phyloP scores from a whole-genome alignment of 768 basidiomycete species.

The Cystofilobasidium ferigula region DNA sequence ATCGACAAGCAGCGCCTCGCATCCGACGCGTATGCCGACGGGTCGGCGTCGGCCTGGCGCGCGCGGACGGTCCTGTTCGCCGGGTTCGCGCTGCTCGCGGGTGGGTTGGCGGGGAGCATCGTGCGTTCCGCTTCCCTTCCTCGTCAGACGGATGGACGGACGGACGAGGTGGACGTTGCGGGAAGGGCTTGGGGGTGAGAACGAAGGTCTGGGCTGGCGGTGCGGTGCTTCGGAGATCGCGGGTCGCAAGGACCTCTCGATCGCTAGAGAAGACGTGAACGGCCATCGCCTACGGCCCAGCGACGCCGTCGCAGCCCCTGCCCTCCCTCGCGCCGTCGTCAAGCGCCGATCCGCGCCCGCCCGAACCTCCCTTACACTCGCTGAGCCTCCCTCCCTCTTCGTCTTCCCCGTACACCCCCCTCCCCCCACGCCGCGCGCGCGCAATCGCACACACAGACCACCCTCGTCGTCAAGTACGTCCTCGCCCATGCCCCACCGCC shows the following conservation, averaged over 20 bases:
- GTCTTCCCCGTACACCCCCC: slow-evolving; percentile 1
- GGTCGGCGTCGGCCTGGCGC: slow-evolving; percentile 71
- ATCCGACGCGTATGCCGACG: slow-evolving; percentile 54
- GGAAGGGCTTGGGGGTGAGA: too few species aligned
- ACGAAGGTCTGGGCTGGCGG: too few species aligned
- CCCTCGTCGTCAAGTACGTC: slow-evolving; percentile 83
- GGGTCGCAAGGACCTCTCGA: too few species aligned
- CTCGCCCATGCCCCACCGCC: slow-evolving; percentile 54
- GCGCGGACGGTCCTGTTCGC: slow-evolving; percentile 83
- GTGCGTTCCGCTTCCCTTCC: slow-evolving; percentile 44
- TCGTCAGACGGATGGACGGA: neutral
- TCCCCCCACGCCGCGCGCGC: neutral
- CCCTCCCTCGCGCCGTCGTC: too few species aligned
- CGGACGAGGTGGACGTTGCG: too few species aligned
- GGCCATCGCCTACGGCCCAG: too few species aligned
- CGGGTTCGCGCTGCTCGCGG: slow-evolving; percentile 94
- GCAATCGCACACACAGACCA: slow-evolving; percentile 51
- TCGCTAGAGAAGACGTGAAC: too few species aligned
- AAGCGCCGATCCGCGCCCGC: too few species aligned
- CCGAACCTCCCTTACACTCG: too few species aligned
- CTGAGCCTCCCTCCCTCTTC: neutral
- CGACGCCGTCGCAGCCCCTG: too few species aligned
- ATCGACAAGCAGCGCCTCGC: slow-evolving; percentile 86
- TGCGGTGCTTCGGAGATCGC: too few species aligned
- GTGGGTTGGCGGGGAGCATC: slow-evolving; percentile 91